Percentiles rank a stretch among this genome's conserved stretches.
phyloP scores from a whole-genome alignment of 768 basidiomycete species.

The Xerocomus brunneocitrinus region DNA sequence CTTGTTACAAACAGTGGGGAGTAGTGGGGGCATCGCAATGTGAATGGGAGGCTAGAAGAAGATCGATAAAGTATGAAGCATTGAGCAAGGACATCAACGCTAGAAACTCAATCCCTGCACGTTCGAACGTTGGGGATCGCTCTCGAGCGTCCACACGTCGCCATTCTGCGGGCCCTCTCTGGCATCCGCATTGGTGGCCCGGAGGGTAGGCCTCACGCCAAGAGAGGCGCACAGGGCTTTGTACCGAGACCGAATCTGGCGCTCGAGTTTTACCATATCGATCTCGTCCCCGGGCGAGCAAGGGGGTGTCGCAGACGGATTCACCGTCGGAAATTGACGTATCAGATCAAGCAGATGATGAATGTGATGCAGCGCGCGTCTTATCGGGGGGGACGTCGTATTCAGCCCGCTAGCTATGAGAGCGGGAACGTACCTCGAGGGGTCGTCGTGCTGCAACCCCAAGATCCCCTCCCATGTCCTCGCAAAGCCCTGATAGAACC shows the following conservation, averaged over 20 bases:
- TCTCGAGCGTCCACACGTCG: not conserved
- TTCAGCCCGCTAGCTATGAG: not conserved
- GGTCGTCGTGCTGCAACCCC: constrained; percentile 39
- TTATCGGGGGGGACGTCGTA: constrained; percentile 17
- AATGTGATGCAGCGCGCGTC: constrained; percentile 60
- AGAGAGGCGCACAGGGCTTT: constrained; percentile 80
- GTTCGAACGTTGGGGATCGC: no score
- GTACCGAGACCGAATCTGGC: constrained; percentile 84
- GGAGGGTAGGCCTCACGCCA: constrained; percentile 53
- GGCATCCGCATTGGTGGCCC: constrained; percentile 12
- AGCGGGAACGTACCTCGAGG: constrained; percentile 31
- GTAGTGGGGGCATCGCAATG: no score
- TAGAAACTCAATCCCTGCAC: no score
- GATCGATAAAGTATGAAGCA: no score
- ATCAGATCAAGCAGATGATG: constrained; percentile 68
- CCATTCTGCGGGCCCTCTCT: not conserved
- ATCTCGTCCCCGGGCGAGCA: constrained; percentile 38
- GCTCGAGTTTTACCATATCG: constrained; percentile 74
- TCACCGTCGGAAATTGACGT: constrained; percentile 68
- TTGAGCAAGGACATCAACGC: no score
- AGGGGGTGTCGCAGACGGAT: constrained; percentile 48
- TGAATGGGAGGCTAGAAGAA: no score
- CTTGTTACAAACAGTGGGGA: no score
- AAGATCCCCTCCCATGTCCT: constrained; percentile 59
- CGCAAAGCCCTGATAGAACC: constrained; percentile 87